Percentiles rank a stretch among this genome's conserved stretches.
These are phyloP conservation scores for Rhodamnia rubescens DNA, from an alignment of 345 rosid genomes.

Conservation along the genomic window DNA sequence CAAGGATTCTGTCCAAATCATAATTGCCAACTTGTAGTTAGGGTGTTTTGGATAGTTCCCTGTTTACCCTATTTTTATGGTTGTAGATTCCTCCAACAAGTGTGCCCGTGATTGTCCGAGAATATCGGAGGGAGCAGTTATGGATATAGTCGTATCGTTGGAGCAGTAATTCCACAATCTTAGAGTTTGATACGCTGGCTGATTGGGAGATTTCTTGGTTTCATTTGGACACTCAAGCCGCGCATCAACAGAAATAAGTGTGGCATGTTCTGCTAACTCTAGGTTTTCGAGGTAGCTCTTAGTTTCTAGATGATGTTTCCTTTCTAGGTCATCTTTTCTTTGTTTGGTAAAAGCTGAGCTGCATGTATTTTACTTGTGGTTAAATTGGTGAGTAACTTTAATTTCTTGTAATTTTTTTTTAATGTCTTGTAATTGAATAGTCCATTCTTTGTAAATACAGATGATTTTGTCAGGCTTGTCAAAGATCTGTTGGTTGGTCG, in stretches of 20 bases:
- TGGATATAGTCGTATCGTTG: constrained; percentile 24
- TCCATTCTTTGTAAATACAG: not conserved
- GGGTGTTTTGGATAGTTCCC: not conserved
- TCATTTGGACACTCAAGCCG: not conserved
- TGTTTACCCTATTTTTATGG: not conserved
- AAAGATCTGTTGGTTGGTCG: not conserved
- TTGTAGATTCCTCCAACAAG: constrained; percentile 89
- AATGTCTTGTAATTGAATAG: not conserved
- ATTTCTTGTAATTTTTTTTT: not conserved
- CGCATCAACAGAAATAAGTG: not conserved
- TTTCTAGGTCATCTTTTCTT: not conserved
- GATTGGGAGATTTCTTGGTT: not conserved
- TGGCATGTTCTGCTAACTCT: not conserved
- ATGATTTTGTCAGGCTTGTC: not conserved
- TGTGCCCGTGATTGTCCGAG: constrained; percentile 92
- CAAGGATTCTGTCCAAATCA: not conserved
- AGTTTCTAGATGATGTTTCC: not conserved
- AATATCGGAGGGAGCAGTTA: constrained; percentile 57
- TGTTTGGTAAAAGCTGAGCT: not conserved
- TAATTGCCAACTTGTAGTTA: not conserved
- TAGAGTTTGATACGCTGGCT: not conserved
- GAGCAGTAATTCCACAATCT: not conserved
- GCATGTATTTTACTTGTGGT: not conserved
- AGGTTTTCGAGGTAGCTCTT: not conserved
- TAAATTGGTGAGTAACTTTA: not conserved